phyloP scores from a whole-genome alignment of 1,139 yeast genomes.

The Geotrichum carabidarum region DNA sequence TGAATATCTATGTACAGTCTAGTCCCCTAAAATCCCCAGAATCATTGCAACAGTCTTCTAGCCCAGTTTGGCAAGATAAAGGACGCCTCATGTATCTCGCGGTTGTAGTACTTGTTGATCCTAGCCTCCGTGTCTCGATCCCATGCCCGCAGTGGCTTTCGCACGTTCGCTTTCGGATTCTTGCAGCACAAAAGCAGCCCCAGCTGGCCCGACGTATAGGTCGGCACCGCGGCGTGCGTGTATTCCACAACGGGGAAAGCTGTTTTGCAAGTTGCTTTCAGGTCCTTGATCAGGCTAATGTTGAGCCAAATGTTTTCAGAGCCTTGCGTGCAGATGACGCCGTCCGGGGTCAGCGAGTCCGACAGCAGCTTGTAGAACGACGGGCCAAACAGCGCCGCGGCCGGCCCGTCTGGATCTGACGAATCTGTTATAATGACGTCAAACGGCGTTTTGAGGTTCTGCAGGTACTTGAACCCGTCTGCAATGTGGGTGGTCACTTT shows the following conservation, averaged over 20 bases:
- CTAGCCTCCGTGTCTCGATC: slow-evolving; percentile 56
- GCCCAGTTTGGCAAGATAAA: slow-evolving; percentile 90
- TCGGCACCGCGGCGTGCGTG: slow-evolving; percentile 84
- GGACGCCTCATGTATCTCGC: slow-evolving; percentile 73
- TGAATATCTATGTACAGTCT: background rate
- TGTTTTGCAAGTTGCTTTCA: slow-evolving; percentile 66
- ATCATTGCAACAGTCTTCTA: slow-evolving; percentile 12
- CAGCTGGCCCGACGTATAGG: slow-evolving; percentile 90
- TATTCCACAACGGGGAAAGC: slow-evolving; percentile 87
- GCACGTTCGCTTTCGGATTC: slow-evolving; percentile 58
- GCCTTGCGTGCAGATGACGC: slow-evolving; percentile 87
- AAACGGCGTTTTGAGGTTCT: slow-evolving; percentile 61
- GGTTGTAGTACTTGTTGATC: slow-evolving; percentile 73
- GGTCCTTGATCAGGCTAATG: slow-evolving; percentile 67
- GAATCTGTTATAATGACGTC: slow-evolving; percentile 93
- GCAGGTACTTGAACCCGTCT: slow-evolving; percentile 88
- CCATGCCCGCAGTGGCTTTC: slow-evolving; percentile 63
- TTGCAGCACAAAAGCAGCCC: slow-evolving; percentile 92
- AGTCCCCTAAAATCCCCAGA: background rate
- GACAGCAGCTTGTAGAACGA: slow-evolving; percentile 75
- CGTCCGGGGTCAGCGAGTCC: slow-evolving; percentile 75
- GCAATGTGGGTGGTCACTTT: slow-evolving; percentile 79
- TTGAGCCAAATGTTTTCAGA: slow-evolving; percentile 84
- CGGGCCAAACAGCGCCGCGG: slow-evolving; percentile 79
- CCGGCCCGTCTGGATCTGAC: slow-evolving; percentile 96